These are phyloP conservation scores for Ramalina peruviana DNA, from an alignment of 495 filamentous ascomycete genomes.

Conservation along the genomic window DNA sequence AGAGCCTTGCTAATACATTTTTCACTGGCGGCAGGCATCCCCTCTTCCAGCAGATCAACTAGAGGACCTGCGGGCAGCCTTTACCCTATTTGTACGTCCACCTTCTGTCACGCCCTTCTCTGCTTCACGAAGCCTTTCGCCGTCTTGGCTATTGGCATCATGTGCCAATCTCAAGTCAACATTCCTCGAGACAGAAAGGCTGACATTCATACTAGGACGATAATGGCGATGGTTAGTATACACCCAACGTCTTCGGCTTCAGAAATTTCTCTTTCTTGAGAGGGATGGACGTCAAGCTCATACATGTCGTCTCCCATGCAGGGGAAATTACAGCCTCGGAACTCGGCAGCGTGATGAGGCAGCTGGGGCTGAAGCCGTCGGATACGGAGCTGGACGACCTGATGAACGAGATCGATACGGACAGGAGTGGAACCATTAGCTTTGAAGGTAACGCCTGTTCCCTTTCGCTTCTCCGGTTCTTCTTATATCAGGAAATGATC, in stretches of 20 bases:
- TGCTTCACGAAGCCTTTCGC: too few relatives aligned
- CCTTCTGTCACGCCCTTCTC: neutral
- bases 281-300: too few relatives aligned
- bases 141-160: too few relatives aligned
- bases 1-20: too few relatives aligned
- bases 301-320: neutral
- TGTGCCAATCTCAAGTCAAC: too few relatives aligned
- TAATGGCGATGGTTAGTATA: conserved; percentile 16
- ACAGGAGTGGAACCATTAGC: conserved; percentile 32
- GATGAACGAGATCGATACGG: conserved; percentile 32
- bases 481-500: neutral
- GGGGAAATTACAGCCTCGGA: conserved; percentile 30
- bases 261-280: too few relatives aligned
- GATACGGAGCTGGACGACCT: conserved; percentile 31
- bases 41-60: conserved; percentile 15
- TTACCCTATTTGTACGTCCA: conserved; percentile 16
- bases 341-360: conserved; percentile 30
- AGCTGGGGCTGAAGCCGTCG: conserved; percentile 31
- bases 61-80: conserved; percentile 9
- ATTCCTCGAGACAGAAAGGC: too few relatives aligned
- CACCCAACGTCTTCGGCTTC: neutral
- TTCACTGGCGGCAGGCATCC: neutral
- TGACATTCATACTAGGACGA: conserved; percentile 8
- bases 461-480: neutral
- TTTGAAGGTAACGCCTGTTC: conserved; percentile 24